These are phyloP conservation scores for Xanthoconium separans DNA, from an alignment of 1,284 basidiomycete genomes.

Conservation along the genomic window DNA sequence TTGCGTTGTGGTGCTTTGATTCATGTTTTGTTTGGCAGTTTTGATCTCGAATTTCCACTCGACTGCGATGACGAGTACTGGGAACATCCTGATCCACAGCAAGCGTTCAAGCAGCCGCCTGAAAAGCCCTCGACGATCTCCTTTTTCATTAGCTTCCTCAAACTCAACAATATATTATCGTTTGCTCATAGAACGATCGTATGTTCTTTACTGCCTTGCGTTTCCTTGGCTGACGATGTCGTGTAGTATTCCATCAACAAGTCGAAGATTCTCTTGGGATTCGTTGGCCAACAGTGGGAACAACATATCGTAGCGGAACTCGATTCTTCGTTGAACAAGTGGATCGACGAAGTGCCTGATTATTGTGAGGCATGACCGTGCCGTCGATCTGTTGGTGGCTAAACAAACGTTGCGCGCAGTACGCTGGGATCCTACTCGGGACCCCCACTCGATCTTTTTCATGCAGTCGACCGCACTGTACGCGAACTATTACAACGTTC, in stretches of 20 bases:
- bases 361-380: slow-evolving; percentile 44
- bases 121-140: slow-evolving; percentile 52
- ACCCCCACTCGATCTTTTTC: slow-evolving; percentile 55
- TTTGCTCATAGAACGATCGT: slow-evolving; percentile 66
- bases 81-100: slow-evolving; percentile 54
- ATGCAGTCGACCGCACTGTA: slow-evolving; percentile 71
- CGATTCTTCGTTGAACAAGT: slow-evolving; percentile 74
- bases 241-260: slow-evolving; percentile 73
- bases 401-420: slow-evolving; percentile 38
- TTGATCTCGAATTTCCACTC: slow-evolving; percentile 71
- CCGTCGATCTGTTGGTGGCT: neutral
- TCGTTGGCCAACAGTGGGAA: slow-evolving; percentile 63
- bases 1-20: neutral
- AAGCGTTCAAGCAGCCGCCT: slow-evolving; percentile 56
- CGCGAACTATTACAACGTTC: slow-evolving; percentile 66
- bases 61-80: slow-evolving; percentile 80
- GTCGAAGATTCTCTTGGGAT: slow-evolving; percentile 55
- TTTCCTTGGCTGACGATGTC: neutral
- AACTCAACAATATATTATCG: slow-evolving; percentile 65
- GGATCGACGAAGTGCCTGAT: slow-evolving; percentile 72
- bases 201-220: slow-evolving; percentile 23
- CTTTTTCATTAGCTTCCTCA: slow-evolving; percentile 58
- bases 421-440: slow-evolving; percentile 71
- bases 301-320: slow-evolving; percentile 72
- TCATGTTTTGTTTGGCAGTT: slow-evolving; percentile 38